Evolutionary conservation across 768 basidiomycete genomes (phyloP).

Genomic region (Suillus subaureus): DNA sequence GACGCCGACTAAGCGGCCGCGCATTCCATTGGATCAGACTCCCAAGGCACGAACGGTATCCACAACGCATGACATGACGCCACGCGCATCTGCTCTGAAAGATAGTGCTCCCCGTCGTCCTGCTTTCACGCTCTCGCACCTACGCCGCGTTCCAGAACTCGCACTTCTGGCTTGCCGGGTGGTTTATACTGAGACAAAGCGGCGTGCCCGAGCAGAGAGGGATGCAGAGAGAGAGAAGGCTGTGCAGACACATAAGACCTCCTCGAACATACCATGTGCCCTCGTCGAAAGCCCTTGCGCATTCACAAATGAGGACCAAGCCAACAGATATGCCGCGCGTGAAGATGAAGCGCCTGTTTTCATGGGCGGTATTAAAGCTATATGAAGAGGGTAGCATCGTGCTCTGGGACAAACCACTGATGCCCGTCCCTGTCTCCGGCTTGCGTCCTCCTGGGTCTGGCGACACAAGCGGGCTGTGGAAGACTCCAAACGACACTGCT

Average conservation of each 20-base stretch:
- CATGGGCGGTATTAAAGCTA: slow-evolving; percentile 63
- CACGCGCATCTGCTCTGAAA: background rate
- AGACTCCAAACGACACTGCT: slow-evolving; percentile 30
- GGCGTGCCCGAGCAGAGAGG: slow-evolving; percentile 51
- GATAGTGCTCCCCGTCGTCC: background rate
- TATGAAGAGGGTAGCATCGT: slow-evolving; percentile 75
- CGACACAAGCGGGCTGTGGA: slow-evolving; percentile 52
- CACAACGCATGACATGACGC: background rate
- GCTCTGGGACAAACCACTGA: slow-evolving; percentile 67
- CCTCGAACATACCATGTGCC: background rate
- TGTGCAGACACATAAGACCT: background rate
- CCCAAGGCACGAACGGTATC: slow-evolving; percentile 24
- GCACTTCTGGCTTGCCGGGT: slow-evolving; percentile 64
- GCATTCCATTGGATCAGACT: slow-evolving; percentile 18
- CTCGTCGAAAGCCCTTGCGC: background rate
- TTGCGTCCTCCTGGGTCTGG: slow-evolving; percentile 8
- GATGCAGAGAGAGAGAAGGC: slow-evolving; percentile 41
- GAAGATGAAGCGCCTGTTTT: slow-evolving; percentile 71
- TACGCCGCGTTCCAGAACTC: slow-evolving; percentile 77
- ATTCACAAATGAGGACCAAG: slow-evolving; percentile 2
- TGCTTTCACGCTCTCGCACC: slow-evolving; percentile 68
- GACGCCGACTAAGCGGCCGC: slow-evolving; percentile 38
- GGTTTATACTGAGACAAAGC: slow-evolving; percentile 59
- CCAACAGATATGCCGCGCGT: slow-evolving; percentile 28
- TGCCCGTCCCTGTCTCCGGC: slow-evolving; percentile 13